Evolutionary conservation across 1,284 basidiomycete species (phyloP).

Genomic region (Heterobasidion occidentale): DNA sequence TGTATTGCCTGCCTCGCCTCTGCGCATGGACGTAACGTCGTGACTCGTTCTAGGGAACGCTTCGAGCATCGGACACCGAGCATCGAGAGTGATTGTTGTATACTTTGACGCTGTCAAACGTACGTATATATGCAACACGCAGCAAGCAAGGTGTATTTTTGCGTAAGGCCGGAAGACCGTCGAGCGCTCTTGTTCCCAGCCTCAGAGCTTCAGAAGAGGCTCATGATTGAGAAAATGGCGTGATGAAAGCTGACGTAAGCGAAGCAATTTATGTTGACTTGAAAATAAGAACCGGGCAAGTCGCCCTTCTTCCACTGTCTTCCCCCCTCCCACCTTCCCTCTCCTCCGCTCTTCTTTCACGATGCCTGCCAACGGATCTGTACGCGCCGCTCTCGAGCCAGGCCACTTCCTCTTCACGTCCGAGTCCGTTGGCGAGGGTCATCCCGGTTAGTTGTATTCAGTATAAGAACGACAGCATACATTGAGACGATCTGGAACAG

Average conservation of each 20-base stretch:
- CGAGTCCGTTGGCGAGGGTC: slow-evolving; percentile 91
- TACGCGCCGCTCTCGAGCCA: slow-evolving; percentile 54
- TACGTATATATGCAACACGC: too few species aligned
- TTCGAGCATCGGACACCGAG: too few species aligned
- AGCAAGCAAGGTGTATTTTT: neutral
- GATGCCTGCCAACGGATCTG: slow-evolving; percentile 65
- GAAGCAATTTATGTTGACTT: neutral
- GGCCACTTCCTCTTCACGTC: slow-evolving; percentile 96
- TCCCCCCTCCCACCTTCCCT: slow-evolving; percentile 10
- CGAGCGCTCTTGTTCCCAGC: neutral
- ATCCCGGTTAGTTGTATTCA: slow-evolving; percentile 63
- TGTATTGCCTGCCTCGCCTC: too few species aligned
- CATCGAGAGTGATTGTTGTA: too few species aligned
- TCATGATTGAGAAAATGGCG: slow-evolving; percentile 15
- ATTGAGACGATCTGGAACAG: slow-evolving; percentile 29
- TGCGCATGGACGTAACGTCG: too few species aligned
- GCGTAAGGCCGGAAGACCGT: neutral
- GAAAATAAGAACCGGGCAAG: too few species aligned
- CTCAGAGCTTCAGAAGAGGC: neutral
- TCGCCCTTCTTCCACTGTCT: slow-evolving; percentile 8
- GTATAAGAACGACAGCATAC: neutral
- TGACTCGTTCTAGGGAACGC: too few species aligned
- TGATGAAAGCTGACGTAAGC: slow-evolving; percentile 12
- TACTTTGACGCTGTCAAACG: too few species aligned
- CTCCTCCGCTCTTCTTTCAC: slow-evolving; percentile 11